These are phyloP conservation scores for Leccinum fuscescens DNA, from an alignment of 1,284 basidiomycete species.

Conservation along the genomic window DNA sequence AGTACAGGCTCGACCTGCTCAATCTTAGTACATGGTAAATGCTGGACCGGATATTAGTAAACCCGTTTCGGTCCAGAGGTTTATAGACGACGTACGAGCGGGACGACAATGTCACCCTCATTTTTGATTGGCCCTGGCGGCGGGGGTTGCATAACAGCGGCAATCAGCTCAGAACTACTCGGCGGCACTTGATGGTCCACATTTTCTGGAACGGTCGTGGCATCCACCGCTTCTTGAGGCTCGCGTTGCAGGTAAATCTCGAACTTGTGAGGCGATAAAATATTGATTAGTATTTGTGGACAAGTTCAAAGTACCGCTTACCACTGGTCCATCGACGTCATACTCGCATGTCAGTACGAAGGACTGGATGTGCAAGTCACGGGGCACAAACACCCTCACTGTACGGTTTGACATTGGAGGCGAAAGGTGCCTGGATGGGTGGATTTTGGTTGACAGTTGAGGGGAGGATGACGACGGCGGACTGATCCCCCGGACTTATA, in stretches of 20 bases:
- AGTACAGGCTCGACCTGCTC: no score
- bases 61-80: no score
- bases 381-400: not conserved
- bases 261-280: not conserved
- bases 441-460: not conserved
- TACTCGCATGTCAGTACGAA: not conserved
- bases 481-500: not conserved
- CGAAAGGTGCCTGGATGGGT: not conserved
- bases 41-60: no score
- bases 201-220: not conserved
- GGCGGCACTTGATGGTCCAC: not conserved
- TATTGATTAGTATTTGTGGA: not conserved
- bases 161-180: not conserved
- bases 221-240: no score
- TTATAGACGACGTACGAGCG: not conserved
- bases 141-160: not conserved
- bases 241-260: not conserved
- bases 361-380: not conserved
- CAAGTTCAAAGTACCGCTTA: not conserved
- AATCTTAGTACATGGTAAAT: no score
- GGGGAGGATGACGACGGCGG: not conserved
- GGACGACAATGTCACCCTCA: not conserved
- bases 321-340: not conserved
- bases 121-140: not conserved
- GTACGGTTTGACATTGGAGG: not conserved